Evolutionary conservation across 176 grass and related monocot genomes (phyloP).

Genomic region (Rhynchospora breviuscula): DNA sequence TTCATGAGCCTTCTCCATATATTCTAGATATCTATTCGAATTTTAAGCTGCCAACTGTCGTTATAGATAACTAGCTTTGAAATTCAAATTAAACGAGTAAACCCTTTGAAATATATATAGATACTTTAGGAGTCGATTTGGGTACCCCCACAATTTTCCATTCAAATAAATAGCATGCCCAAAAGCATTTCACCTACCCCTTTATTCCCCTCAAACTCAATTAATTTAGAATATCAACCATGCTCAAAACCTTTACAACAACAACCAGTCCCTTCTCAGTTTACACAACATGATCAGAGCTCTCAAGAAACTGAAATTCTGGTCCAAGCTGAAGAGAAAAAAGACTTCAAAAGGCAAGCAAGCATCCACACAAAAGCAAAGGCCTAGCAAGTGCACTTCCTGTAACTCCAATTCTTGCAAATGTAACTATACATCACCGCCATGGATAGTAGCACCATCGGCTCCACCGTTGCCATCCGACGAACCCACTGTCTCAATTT

Average conservation of each 20-base stretch:
- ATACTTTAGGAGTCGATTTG: not conserved
- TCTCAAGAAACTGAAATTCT: constrained; percentile 34
- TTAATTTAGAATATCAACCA: not conserved
- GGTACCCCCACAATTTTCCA: not conserved
- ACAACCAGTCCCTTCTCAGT: not conserved
- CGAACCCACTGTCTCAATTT: not conserved
- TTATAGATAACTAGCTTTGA: not conserved
- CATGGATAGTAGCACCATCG: not conserved
- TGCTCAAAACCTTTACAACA: not conserved
- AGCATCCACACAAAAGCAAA: constrained; percentile 1
- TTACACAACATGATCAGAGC: constrained; percentile 27
- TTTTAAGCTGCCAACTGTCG: not conserved
- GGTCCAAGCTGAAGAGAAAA: constrained; percentile 32
- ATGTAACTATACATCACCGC: not conserved
- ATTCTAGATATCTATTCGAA: not conserved
- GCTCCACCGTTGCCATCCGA: constrained; percentile 23
- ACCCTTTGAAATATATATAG: not conserved
- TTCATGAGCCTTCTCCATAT: not conserved
- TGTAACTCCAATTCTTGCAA: constrained; percentile 13
- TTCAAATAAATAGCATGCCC: constrained; percentile 9
- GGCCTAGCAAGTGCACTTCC: not conserved
- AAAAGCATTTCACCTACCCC: not conserved
- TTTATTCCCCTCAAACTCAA: not conserved
- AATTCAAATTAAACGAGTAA: not conserved
- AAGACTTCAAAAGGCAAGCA: not conserved